Percentiles rank a stretch among this genome's conserved stretches.
Conservation (phyloP, 768 basidiomycete species). For the Mrakia blollopis region DNA sequence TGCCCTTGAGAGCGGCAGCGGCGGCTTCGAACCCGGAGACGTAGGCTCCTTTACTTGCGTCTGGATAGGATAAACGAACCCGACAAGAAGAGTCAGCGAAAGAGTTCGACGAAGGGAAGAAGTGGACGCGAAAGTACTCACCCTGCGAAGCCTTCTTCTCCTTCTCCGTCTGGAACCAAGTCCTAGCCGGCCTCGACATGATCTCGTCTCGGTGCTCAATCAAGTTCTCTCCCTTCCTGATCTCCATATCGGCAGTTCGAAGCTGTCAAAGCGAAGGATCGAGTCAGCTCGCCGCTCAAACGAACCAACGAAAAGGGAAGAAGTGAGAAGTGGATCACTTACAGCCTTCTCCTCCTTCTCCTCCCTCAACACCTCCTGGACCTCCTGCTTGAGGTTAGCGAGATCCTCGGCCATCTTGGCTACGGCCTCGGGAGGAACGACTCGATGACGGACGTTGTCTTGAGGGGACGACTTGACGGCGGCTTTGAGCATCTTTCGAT, state of each 20-base stretch:
- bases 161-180: conserved; percentile 93
- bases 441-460: conserved; percentile 81
- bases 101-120: neutral
- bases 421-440: conserved; percentile 71
- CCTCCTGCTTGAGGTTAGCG: conserved; percentile 66
- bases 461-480: conserved; percentile 78
- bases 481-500: conserved; percentile 92
- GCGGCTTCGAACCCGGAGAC: conserved; percentile 51
- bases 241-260: conserved; percentile 88
- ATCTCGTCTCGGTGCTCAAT: conserved; percentile 90
- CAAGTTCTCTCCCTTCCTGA: conserved; percentile 91
- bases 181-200: conserved; percentile 83
- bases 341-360: conserved; percentile 95
- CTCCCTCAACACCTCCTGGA: conserved; percentile 72
- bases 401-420: conserved; percentile 66
- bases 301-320: neutral
- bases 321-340: conserved; percentile 28
- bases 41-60: conserved; percentile 68
- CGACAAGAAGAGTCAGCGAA: neutral
- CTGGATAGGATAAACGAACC: conserved; percentile 47
- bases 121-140: conserved; percentile 42
- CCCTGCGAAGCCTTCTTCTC: conserved; percentile 75
- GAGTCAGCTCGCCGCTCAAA: conserved; percentile 16
- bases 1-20: conserved; percentile 32
- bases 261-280: conserved; percentile 51